phyloP scores from a whole-genome alignment of 2,329 filamentous ascomycete genomes.

The Ascochyta fabae region DNA sequence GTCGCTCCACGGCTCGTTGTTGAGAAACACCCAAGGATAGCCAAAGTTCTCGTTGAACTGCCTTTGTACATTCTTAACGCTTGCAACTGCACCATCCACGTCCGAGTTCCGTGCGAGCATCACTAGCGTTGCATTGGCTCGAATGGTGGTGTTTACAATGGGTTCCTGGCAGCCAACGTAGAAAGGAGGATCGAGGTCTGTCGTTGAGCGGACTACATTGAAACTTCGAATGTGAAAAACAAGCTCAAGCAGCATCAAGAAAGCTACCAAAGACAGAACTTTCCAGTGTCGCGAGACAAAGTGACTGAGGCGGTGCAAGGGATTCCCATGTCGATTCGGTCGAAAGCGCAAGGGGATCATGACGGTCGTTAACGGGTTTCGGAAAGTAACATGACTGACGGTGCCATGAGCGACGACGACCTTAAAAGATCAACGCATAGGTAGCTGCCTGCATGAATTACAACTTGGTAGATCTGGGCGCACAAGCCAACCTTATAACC shows the following conservation, averaged over 20 bases:
- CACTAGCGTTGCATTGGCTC: slow-evolving; percentile 88
- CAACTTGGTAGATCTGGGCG: too few relatives aligned
- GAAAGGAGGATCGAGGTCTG: slow-evolving; percentile 21
- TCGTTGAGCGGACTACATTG: slow-evolving; percentile 8
- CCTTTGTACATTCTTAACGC: slow-evolving; percentile 66
- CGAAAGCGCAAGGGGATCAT: neutral
- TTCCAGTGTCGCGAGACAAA: slow-evolving; percentile 16
- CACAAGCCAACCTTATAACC: too few relatives aligned
- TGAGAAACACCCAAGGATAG: slow-evolving; percentile 98
- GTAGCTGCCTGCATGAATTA: too few relatives aligned
- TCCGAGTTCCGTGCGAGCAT: slow-evolving; percentile 90
- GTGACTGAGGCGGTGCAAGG: neutral
- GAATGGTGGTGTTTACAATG: slow-evolving; percentile 52
- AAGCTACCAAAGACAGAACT: neutral
- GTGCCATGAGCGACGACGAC: neutral
- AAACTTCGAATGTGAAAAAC: slow-evolving; percentile 15
- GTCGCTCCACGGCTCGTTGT: slow-evolving; percentile 85
- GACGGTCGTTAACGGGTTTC: neutral
- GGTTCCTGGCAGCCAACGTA: slow-evolving; percentile 19
- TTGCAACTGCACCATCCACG: slow-evolving; percentile 78
- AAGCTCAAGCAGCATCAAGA: slow-evolving; percentile 17
- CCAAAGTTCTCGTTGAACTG: slow-evolving; percentile 98
- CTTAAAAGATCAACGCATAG: neutral
- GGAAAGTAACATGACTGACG: neutral
- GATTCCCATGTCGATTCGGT: neutral